These are phyloP conservation scores for Cryptosporidium sp. DNA, from an alignment of 169 alveolate species.

Conservation along the genomic window DNA sequence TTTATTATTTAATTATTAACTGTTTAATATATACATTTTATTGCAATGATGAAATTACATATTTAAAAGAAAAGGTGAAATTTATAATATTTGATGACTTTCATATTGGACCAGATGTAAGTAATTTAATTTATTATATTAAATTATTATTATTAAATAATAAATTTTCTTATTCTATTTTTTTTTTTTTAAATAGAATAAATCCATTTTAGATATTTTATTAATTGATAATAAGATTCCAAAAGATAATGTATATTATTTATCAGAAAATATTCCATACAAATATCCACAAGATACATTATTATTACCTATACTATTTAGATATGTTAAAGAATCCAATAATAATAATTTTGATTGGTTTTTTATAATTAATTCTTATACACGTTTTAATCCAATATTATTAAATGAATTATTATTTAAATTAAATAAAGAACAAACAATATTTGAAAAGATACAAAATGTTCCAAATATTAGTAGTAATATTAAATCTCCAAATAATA, in stretches of 20 bases:
- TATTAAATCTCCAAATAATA: conserved; percentile 20
- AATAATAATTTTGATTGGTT: conserved; percentile 64
- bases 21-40: conserved; percentile 9
- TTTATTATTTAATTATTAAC: neutral
- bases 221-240: conserved; percentile 35
- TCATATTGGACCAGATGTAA: conserved; percentile 69
- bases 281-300: conserved; percentile 42
- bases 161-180: no score
- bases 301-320: conserved; percentile 37
- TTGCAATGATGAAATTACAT: conserved; percentile 11
- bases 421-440: conserved; percentile 20
- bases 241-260: conserved; percentile 22
- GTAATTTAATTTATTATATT: neutral
- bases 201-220: conserved; percentile 43
- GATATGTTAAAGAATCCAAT: conserved; percentile 24
- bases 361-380: conserved; percentile 43
- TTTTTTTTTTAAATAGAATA: neutral
- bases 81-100: conserved; percentile 65
- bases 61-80: conserved; percentile 30
- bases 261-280: conserved; percentile 4
- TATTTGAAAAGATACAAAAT: conserved; percentile 38
- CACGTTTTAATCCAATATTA: conserved; percentile 36
- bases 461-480: neutral
- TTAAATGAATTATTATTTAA: conserved; percentile 16
- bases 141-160: neutral